Conservation (phyloP, 2,329 filamentous ascomycete genomes). For the Monilinia laxa region DNA sequence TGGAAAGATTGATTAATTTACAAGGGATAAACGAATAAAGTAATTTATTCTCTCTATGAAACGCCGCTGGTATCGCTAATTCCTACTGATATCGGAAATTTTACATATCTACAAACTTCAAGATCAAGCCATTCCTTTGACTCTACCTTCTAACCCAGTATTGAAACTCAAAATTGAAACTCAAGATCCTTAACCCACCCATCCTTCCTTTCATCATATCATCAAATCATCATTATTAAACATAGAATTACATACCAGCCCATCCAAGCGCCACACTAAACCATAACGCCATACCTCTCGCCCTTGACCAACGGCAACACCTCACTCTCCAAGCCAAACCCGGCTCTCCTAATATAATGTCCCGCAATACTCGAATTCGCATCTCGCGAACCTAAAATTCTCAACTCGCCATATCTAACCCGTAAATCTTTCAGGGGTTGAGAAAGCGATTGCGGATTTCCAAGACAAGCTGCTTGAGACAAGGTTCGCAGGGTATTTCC, state of each 20-base stretch:
- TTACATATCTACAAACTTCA: too few species aligned
- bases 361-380: background rate
- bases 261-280: background rate
- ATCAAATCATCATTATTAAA: too few species aligned
- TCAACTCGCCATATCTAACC: background rate
- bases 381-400: background rate
- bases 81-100: too few species aligned
- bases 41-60: too few species aligned
- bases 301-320: conserved; percentile 1
- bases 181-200: too few species aligned
- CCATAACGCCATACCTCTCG: background rate
- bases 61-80: too few species aligned
- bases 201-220: too few species aligned
- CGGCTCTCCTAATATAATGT: background rate
- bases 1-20: too few species aligned
- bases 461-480: background rate
- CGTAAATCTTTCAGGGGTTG: background rate
- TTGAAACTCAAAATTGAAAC: too few species aligned
- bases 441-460: background rate
- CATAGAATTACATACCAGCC: background rate
- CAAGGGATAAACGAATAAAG: too few species aligned
- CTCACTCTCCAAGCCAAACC: conserved; percentile 4
- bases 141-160: too few species aligned
- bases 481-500: background rate
- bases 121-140: too few species aligned